Evolutionary conservation across 1,284 basidiomycete genomes (phyloP).

Genomic region (Malassezia yamatoensis): DNA sequence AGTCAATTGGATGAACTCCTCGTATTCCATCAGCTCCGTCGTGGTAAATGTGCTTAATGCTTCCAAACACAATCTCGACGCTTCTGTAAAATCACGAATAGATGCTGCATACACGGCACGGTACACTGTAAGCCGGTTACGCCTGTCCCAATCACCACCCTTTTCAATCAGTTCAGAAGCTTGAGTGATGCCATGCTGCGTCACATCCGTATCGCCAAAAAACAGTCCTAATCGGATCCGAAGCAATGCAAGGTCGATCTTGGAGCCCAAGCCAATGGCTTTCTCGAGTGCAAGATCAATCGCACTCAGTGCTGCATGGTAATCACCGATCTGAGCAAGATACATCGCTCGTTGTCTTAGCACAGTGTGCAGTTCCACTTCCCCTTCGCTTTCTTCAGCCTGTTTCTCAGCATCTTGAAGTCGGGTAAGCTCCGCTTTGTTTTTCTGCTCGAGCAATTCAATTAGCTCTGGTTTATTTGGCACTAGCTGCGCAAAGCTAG

Average conservation of each 20-base stretch:
- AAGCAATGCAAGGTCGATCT: slow-evolving; percentile 83
- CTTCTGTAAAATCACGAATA: slow-evolving; percentile 60
- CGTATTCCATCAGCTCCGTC: slow-evolving; percentile 75
- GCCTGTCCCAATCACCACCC: slow-evolving; percentile 95
- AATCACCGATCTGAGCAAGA: slow-evolving; percentile 80
- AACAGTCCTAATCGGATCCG: slow-evolving; percentile 85
- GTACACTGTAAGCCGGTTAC: slow-evolving; percentile 93
- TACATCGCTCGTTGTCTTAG: slow-evolving; percentile 76
- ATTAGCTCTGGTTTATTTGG: slow-evolving; percentile 57
- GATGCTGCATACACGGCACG: slow-evolving; percentile 74
- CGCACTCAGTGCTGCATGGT: slow-evolving; percentile 60
- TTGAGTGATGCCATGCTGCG: slow-evolving; percentile 63
- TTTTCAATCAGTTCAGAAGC: slow-evolving; percentile 82
- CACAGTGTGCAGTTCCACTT: slow-evolving; percentile 82
- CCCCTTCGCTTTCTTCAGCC: slow-evolving; percentile 81
- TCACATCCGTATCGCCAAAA: slow-evolving; percentile 68
- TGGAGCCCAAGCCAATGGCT: slow-evolving; percentile 79
- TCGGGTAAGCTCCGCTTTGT: slow-evolving; percentile 64
- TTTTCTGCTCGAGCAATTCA: slow-evolving; percentile 62
- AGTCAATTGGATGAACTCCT: slow-evolving; percentile 78
- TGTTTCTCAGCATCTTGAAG: slow-evolving; percentile 72
- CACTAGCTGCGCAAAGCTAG: slow-evolving; percentile 43
- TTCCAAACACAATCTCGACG: slow-evolving; percentile 65
- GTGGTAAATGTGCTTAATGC: slow-evolving; percentile 89
- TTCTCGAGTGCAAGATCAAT: slow-evolving; percentile 79